These are phyloP conservation scores for Leccinum broughii DNA, from an alignment of 768 basidiomycete genomes.

Conservation along the genomic window DNA sequence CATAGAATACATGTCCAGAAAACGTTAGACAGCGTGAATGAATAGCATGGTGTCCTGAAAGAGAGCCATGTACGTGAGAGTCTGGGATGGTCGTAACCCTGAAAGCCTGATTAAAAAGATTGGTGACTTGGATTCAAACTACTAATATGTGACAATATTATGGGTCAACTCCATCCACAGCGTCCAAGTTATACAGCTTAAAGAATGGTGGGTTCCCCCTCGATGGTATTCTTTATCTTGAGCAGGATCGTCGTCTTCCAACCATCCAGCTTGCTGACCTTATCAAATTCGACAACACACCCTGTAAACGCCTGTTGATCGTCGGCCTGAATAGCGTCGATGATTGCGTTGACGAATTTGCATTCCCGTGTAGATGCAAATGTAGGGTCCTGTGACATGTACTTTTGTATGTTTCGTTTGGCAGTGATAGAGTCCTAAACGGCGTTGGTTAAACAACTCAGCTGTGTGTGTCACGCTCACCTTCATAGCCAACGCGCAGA, in stretches of 20 bases:
- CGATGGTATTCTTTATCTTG: slow-evolving; percentile 82
- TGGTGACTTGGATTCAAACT: background rate
- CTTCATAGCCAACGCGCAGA: slow-evolving; percentile 86
- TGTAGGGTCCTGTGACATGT: slow-evolving; percentile 78
- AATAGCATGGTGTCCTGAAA: no score
- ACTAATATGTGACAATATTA: background rate
- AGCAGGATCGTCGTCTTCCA: slow-evolving; percentile 94
- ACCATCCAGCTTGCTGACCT: slow-evolving; percentile 89
- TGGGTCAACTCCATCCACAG: slow-evolving; percentile 3
- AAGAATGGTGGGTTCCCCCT: slow-evolving; percentile 50
- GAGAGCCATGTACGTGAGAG: no score
- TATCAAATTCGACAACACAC: slow-evolving; percentile 90
- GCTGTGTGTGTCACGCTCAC: slow-evolving; percentile 47
- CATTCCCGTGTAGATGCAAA: slow-evolving; percentile 90
- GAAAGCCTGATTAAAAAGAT: background rate
- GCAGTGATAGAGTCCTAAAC: slow-evolving; percentile 81
- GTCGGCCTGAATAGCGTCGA: slow-evolving; percentile 73
- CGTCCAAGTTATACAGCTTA: slow-evolving; percentile 11
- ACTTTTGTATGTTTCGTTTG: slow-evolving; percentile 74
- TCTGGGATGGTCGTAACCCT: no score
- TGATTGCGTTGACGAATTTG: slow-evolving; percentile 78
- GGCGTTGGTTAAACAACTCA: slow-evolving; percentile 12
- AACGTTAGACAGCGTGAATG: no score
- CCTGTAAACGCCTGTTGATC: slow-evolving; percentile 76
- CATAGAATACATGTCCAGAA: no score